phyloP scores from a whole-genome alignment of 1,284 basidiomycete species.

The Cronartium quercuum region DNA sequence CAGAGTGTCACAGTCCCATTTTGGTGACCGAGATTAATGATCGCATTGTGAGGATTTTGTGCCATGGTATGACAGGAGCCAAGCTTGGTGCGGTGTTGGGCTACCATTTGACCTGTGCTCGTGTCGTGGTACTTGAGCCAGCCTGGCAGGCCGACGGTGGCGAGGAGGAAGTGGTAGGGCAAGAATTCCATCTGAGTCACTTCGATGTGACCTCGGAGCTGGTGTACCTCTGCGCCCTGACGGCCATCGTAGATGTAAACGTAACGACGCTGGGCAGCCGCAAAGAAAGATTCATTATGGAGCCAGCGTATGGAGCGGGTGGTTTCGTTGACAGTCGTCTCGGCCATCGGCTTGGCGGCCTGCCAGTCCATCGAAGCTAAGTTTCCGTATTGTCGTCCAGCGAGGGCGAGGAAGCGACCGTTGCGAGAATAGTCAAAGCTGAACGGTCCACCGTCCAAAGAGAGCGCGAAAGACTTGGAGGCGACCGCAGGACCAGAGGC shows the following conservation, averaged over 20 bases:
- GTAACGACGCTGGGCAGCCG: conserved; percentile 94
- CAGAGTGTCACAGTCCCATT: conserved; percentile 84
- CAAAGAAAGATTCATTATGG: conserved; percentile 85
- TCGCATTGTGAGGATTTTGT: conserved; percentile 85
- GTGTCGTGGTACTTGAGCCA: conserved; percentile 96
- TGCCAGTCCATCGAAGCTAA: conserved; percentile 17
- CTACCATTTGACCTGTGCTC: conserved; percentile 79
- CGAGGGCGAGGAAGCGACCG: conserved; percentile 14
- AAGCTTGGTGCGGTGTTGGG: conserved; percentile 82
- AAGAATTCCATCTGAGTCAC: conserved; percentile 85
- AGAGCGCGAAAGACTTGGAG: conserved; percentile 10
- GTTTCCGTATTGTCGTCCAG: conserved; percentile 6
- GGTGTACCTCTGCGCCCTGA: conserved; percentile 86
- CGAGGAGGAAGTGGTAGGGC: conserved; percentile 91
- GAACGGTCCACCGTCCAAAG: conserved; percentile 24
- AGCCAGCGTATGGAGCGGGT: conserved; percentile 58
- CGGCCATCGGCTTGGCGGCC: conserved; percentile 8
- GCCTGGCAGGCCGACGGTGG: conserved; percentile 74
- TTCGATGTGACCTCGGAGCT: conserved; percentile 70
- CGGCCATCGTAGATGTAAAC: conserved; percentile 86
- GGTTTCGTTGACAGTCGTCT: background rate
- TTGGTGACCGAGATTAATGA: conserved; percentile 86
- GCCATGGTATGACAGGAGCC: conserved; percentile 80
- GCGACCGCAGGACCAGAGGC: conserved; percentile 2
- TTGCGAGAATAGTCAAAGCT: conserved; percentile 33